Base-by-base conservation (phyloP, 2,329 filamentous ascomycete genomes). In the Tetracladium maxilliforme region DNA sequence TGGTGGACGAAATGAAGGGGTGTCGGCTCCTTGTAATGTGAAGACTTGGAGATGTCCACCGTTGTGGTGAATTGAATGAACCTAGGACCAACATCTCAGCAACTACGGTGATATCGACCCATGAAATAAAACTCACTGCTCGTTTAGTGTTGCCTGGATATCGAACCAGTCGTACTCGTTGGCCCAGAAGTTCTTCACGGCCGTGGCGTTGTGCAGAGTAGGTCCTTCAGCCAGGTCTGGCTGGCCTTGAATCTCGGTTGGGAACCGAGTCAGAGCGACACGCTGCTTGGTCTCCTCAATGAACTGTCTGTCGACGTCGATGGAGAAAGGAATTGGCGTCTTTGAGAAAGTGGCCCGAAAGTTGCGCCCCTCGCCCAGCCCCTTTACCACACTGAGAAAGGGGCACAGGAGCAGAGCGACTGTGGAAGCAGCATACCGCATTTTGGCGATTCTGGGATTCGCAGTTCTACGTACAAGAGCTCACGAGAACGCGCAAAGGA, bases 1-100 rank as follows among this genome's bases (percentile, higher is more conserved):
- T 41, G 32, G 20, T 47, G 44, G 6, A 42, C 36, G 21, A 47
- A 50, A 31, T 50, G 47, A 6, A 45, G 22, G 21, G 30, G 20
- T 4, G 19, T 18, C 3, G 5, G 23, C 13, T 25, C 12, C 2
- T 21, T 12, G 20, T 13, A 21, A 12, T 21, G n/a, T n/a, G n/a
- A n/a, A n/a, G n/a, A 12, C 12, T 13, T n/a, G n/a, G n/a, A n/a
- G n/a, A n/a, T n/a, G n/a, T n/a, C n/a, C n/a, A n/a, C n/a, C n/a
- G n/a, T n/a, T n/a, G n/a, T n/a, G n/a, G n/a, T n/a, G n/a, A n/a
- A n/a, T n/a, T n/a, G n/a, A n/a, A n/a, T n/a, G n/a, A n/a, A n/a
- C n/a, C 20, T 21, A 12, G 14, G 4, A 21, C 12, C 12, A n/a
- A n/a, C n/a, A n/a, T n/a, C n/a, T n/a, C 20, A 12, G 20, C 14